Conservation (phyloP, 179 eudicot genomes). For the Carnegiea gigantea region DNA sequence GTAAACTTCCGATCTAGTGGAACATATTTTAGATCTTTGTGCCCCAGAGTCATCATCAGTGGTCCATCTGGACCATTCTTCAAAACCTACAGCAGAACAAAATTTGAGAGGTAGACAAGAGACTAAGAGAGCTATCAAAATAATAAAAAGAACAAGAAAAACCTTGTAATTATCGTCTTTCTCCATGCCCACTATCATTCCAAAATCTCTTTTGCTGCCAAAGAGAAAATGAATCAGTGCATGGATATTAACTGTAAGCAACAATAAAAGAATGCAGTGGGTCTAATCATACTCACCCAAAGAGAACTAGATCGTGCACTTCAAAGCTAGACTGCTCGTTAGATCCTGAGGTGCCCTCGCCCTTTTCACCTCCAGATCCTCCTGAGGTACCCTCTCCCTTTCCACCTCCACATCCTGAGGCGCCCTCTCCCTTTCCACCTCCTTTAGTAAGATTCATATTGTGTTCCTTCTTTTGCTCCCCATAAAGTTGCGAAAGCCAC, state of each 20-base stretch:
- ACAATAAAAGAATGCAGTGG: background rate
- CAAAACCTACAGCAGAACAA: slow-evolving; percentile 50
- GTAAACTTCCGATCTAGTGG: slow-evolving; percentile 70
- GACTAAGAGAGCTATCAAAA: background rate
- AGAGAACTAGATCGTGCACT: slow-evolving; percentile 82
- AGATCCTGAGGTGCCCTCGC: slow-evolving; percentile 71
- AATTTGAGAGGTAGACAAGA: slow-evolving; percentile 16
- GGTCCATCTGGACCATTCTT: slow-evolving; percentile 70
- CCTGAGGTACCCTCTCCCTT: slow-evolving; percentile 48
- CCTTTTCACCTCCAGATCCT: slow-evolving; percentile 48
- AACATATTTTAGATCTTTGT: slow-evolving; percentile 53
- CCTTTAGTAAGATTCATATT: slow-evolving; percentile 39
- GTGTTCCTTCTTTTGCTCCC: slow-evolving; percentile 56
- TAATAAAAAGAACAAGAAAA: background rate
- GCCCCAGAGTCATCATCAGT: slow-evolving; percentile 41
- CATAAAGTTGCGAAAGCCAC: slow-evolving; percentile 88
- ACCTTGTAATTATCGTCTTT: slow-evolving; percentile 87
- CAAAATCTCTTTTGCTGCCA: slow-evolving; percentile 82
- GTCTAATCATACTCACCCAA: slow-evolving; percentile 48
- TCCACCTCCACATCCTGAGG: slow-evolving; percentile 54
- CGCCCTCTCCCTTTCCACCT: slow-evolving; percentile 67
- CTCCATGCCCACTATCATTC: slow-evolving; percentile 74
- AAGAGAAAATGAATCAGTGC: background rate
- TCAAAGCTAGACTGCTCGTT: slow-evolving; percentile 48
- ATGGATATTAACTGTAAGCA: slow-evolving; percentile 12